phyloP scores from a whole-genome alignment of 73 alveolate species.

The Uronychia binucleata region DNA sequence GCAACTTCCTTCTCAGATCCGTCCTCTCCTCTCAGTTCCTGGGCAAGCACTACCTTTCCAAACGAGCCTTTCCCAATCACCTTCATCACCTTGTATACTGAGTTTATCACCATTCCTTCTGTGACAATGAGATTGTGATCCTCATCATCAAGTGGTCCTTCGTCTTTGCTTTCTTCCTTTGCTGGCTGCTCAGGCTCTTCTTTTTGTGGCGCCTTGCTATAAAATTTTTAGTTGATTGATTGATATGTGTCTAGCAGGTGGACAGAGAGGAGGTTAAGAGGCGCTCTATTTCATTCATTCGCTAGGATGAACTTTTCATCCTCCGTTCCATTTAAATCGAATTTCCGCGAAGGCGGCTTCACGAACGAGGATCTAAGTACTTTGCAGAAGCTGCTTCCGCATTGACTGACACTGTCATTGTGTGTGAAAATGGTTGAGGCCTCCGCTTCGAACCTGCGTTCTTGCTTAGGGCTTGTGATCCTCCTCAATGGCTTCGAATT shows the following conservation, averaged over 20 bases:
- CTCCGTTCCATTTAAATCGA: background rate
- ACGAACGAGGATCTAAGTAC: background rate
- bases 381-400: background rate
- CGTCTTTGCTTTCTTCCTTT: background rate
- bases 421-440: background rate
- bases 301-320: background rate
- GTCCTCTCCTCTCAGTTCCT: background rate
- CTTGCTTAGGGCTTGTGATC: background rate
- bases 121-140: background rate
- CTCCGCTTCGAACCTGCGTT: background rate
- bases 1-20: slow-evolving; percentile 5
- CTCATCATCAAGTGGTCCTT: background rate
- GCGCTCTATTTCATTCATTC: background rate
- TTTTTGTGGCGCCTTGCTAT: too few species aligned
- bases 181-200: background rate
- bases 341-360: background rate
- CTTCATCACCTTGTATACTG: background rate
- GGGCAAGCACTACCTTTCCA: background rate
- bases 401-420: background rate
- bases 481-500: background rate
- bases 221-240: background rate
- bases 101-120: background rate
- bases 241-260: background rate
- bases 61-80: background rate
- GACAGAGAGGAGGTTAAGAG: background rate